Conservation (phyloP, 345 rosid species). For the Pistacia integerrima region DNA sequence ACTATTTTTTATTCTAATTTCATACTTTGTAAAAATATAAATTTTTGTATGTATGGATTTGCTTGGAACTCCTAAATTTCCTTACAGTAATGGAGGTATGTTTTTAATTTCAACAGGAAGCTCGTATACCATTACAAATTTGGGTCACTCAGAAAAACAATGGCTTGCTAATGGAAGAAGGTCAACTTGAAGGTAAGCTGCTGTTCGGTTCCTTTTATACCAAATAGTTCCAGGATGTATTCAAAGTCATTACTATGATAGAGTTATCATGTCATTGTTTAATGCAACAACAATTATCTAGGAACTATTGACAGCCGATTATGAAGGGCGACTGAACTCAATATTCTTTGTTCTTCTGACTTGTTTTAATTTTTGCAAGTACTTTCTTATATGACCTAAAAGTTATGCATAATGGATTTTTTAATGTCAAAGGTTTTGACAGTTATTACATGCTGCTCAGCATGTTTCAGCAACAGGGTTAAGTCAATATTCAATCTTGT, state of each 20-base stretch:
- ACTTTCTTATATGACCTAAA: not conserved
- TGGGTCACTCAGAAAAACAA: constrained; percentile 81
- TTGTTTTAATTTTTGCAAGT: not conserved
- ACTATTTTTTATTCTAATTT: not conserved
- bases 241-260: not conserved
- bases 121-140: constrained; percentile 77
- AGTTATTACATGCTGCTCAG: not conserved
- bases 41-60: not conserved
- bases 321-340: not conserved
- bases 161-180: constrained; percentile 74
- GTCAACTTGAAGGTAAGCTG: constrained; percentile 67
- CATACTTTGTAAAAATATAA: not conserved
- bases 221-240: not conserved
- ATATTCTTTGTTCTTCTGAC: not conserved
- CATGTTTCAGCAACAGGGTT: not conserved
- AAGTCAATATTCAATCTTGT: not conserved
- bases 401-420: not conserved
- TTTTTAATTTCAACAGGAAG: constrained; percentile 55
- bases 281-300: not conserved
- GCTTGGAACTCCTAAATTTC: not conserved
- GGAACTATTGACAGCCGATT: not conserved
- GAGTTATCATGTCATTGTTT: not conserved
- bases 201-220: not conserved
- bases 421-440: not conserved
- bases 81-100: not conserved